These are phyloP conservation scores for Hordeum pubiflorum DNA, from an alignment of 202 grass and related monocot species.

Conservation along the genomic window DNA sequence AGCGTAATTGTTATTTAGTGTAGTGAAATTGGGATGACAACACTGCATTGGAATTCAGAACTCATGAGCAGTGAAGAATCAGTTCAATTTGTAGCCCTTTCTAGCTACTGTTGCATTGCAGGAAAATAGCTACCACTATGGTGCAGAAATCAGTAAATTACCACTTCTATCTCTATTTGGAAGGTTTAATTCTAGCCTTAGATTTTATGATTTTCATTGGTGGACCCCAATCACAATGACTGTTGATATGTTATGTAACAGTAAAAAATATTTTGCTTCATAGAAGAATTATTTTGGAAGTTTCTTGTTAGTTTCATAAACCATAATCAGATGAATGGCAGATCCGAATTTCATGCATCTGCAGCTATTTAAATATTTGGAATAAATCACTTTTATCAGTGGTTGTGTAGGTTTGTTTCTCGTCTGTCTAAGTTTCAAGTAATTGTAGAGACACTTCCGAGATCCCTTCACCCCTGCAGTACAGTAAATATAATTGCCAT, in stretches of 20 bases:
- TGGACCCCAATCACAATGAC: not conserved
- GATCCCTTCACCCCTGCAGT: not conserved
- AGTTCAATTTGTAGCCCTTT: not conserved
- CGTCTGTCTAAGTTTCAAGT: not conserved
- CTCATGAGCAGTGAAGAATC: not conserved
- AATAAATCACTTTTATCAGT: not conserved
- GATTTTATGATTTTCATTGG: not conserved
- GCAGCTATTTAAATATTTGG: not conserved
- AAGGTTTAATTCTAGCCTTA: not conserved
- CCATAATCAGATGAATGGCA: not conserved
- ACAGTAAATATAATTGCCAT: not conserved
- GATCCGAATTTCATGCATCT: not conserved
- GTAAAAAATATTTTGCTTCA: not conserved
- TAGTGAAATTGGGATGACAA: not conserved
- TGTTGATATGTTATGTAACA: not conserved
- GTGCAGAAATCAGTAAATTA: not conserved
- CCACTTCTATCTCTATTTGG: not conserved
- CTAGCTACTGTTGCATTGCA: not conserved
- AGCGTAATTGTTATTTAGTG: conserved; percentile 13
- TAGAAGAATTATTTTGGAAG: not conserved
- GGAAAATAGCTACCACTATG: not conserved
- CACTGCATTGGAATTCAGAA: not conserved
- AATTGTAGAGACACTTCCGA: not conserved
- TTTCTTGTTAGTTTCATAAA: not conserved
- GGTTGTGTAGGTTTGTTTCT: not conserved